Conservation (phyloP, 352 stramenopile genomes). For the Phytopythium helicoides region DNA sequence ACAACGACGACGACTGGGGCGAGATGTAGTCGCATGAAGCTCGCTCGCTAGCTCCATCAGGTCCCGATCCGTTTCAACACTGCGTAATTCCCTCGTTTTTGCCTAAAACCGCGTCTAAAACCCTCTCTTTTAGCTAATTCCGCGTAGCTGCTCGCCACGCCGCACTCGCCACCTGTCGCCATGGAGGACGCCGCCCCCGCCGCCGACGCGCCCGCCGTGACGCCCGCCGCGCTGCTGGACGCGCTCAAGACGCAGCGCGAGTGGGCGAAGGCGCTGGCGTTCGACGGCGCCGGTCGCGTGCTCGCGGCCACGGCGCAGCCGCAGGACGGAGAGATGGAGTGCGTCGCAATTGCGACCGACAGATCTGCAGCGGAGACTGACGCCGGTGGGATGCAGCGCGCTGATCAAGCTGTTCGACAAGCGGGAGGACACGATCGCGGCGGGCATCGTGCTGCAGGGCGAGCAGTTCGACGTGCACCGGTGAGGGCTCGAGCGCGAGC, state of each 20-base stretch:
- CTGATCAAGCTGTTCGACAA: conserved; percentile 74
- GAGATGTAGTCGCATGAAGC: conserved; percentile 55
- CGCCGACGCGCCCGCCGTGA: conserved; percentile 16
- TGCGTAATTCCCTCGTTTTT: too few species aligned
- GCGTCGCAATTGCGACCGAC: conserved; percentile 7
- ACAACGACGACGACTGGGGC: conserved; percentile 83
- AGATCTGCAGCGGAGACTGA: too few species aligned
- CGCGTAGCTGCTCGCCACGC: too few species aligned
- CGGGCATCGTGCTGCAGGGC: conserved; percentile 62
- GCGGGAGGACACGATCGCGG: conserved; percentile 71
- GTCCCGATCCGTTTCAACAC: too few species aligned
- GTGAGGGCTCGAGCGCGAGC: too few species aligned
- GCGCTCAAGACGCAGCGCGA: conserved; percentile 58
- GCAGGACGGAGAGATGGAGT: conserved; percentile 62
- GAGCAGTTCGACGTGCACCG: conserved; percentile 85
- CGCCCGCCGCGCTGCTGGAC: conserved; percentile 47
- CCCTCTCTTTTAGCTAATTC: too few species aligned
- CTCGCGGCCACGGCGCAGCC: conserved; percentile 56
- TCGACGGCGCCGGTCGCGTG: conserved; percentile 53
- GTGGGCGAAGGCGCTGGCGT: conserved; percentile 61
- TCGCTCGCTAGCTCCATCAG: neutral
- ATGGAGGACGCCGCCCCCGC: too few species aligned
- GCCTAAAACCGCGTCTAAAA: too few species aligned
- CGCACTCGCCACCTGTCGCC: too few species aligned
- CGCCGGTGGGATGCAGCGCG: too few species aligned